phyloP scores from a whole-genome alignment of 805 yeast genomes.

The Cyberlindnera saturnus region DNA sequence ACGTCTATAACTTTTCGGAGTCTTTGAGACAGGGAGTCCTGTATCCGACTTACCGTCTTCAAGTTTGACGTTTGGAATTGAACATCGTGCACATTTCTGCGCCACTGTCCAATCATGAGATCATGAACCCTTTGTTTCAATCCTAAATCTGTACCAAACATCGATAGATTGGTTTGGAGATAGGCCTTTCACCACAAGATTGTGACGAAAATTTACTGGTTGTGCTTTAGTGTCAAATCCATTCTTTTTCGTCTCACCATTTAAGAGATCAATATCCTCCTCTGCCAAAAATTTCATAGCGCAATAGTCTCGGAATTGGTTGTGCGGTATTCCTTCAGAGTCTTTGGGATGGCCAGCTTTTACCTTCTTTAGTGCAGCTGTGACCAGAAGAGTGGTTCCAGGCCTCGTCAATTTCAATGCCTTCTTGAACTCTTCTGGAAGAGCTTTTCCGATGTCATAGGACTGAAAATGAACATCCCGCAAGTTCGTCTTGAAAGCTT shows the following conservation, averaged over 20 bases:
- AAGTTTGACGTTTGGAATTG: conserved; percentile 15
- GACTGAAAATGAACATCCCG: conserved; percentile 17
- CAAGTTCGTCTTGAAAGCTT: conserved; percentile 7
- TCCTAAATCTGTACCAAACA: conserved; percentile 9
- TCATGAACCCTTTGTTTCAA: not conserved
- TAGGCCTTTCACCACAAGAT: conserved; percentile 8
- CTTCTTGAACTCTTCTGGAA: conserved; percentile 13
- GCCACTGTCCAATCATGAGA: conserved; percentile 10
- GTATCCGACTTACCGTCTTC: conserved; percentile 14
- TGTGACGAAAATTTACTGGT: conserved; percentile 18
- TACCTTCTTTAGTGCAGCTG: conserved; percentile 13
- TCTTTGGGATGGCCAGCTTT: conserved; percentile 12
- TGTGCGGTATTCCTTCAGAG: conserved; percentile 5
- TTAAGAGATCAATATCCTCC: conserved; percentile 10
- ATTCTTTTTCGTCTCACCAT: conserved; percentile 2
- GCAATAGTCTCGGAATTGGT: conserved; percentile 19
- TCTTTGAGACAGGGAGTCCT: conserved; percentile 11
- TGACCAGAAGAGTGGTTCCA: conserved; percentile 13
- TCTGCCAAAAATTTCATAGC: conserved; percentile 15
- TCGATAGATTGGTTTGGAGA: conserved; percentile 6
- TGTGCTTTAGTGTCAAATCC: conserved; percentile 6
- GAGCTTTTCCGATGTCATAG: conserved; percentile 13
- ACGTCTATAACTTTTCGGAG: conserved; percentile 10
- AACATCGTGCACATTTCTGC: conserved; percentile 17
- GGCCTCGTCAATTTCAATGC: conserved; percentile 14